Percentiles rank a stretch among this genome's conserved stretches.
phyloP scores from a whole-genome alignment of 2,329 filamentous ascomycete genomes.

The Sordariomycetes sp. region DNA sequence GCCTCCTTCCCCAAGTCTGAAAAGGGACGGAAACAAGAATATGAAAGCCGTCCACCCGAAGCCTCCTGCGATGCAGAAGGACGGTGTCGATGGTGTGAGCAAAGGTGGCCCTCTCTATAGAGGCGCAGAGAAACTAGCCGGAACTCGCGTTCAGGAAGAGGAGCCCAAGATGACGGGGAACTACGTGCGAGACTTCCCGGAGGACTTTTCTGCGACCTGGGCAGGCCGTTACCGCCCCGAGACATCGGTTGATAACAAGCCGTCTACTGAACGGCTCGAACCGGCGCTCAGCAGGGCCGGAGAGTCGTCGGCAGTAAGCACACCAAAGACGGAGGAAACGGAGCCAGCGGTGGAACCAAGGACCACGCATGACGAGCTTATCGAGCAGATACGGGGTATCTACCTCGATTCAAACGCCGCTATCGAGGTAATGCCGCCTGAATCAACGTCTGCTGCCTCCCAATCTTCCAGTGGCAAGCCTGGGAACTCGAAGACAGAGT shows the following conservation, averaged over 20 bases:
- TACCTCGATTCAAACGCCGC: neutral
- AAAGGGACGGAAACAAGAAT: too few species aligned
- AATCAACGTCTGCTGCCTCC: neutral
- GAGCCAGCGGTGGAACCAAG: neutral
- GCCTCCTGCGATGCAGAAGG: neutral
- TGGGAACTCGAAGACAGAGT: neutral
- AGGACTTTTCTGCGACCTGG: constrained; percentile 1
- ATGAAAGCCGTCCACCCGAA: too few species aligned
- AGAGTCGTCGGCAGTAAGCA: neutral
- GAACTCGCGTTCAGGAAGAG: neutral
- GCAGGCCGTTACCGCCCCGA: neutral
- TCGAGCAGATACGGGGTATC: neutral
- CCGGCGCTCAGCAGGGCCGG: neutral
- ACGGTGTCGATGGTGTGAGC: neutral
- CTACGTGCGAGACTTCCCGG: constrained; percentile 1
- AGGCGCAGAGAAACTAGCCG: neutral
- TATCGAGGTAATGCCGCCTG: neutral
- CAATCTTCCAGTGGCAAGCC: neutral
- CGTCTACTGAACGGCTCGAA: neutral
- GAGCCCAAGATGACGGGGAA: neutral
- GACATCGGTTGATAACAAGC: neutral
- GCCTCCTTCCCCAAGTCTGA: too few species aligned
- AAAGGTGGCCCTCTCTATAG: neutral
- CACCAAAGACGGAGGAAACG: neutral
- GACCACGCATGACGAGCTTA: neutral